Conservation (phyloP, 1,284 basidiomycete genomes). For the Cutaneotrichosporon cavernicola region DNA sequence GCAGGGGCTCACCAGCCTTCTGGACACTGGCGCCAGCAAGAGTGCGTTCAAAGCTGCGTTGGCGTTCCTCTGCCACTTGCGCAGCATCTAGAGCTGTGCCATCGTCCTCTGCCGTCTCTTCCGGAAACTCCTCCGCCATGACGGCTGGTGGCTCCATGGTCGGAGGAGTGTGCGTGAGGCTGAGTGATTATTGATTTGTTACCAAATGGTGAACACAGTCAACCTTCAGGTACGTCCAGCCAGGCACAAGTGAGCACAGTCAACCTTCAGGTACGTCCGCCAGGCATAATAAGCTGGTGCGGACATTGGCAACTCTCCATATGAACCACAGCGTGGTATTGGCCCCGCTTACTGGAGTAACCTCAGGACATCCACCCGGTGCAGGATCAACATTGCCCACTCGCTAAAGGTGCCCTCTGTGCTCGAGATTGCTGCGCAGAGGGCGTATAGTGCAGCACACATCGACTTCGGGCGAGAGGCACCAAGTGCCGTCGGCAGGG, state of each 20-base stretch:
- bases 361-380: neutral
- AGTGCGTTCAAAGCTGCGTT: constrained; percentile 48
- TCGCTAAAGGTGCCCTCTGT: constrained; percentile 29
- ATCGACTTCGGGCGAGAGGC: constrained; percentile 8
- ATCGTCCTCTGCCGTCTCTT: constrained; percentile 7
- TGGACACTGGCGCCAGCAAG: constrained; percentile 52
- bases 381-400: constrained; percentile 10
- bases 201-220: neutral
- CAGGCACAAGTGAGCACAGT: neutral
- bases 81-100: constrained; percentile 9
- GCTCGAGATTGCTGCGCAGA: constrained; percentile 21
- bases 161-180: neutral
- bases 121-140: constrained; percentile 3
- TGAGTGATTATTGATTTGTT: neutral
- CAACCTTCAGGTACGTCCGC: neutral
- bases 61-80: constrained; percentile 32
- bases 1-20: constrained; percentile 44
- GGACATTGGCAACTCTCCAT: neutral
- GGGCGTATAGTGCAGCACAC: constrained; percentile 29
- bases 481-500: neutral
- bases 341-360: too few relatives aligned
- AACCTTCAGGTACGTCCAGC: neutral
- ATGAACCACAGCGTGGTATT: neutral
- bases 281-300: neutral
- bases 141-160: neutral